phyloP scores from a whole-genome alignment of 2,329 filamentous ascomycete species.

The Taxawa tesnikishii region DNA sequence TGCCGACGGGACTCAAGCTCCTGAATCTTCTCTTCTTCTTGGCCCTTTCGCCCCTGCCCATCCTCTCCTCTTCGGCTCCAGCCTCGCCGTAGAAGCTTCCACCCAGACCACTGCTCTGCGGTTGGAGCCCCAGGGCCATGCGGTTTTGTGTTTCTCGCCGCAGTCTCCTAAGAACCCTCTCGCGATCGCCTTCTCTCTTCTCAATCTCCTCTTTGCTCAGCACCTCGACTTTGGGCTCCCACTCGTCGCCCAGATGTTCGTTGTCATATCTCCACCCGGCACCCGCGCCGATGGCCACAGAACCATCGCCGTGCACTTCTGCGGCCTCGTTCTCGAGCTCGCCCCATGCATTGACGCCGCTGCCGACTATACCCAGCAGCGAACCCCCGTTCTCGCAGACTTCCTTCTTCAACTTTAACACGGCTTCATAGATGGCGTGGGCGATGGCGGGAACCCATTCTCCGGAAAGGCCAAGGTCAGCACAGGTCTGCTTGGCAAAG shows the following conservation, averaged over 20 bases:
- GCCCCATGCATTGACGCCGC: conserved; percentile 52
- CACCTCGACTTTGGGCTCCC: conserved; percentile 40
- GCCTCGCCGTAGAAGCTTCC: conserved; percentile 41
- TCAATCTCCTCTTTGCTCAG: conserved; percentile 95
- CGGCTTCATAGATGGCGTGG: conserved; percentile 93
- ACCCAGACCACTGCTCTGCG: conserved; percentile 25
- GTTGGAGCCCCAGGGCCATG: conserved; percentile 28
- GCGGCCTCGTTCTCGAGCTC: conserved; percentile 86
- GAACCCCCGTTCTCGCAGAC: conserved; percentile 69
- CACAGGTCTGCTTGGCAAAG: conserved; percentile 86
- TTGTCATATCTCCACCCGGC: conserved; percentile 95
- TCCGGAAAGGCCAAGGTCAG: conserved; percentile 75
- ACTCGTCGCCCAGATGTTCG: conserved; percentile 58
- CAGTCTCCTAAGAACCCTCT: conserved; percentile 76
- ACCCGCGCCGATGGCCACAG: conserved; percentile 42
- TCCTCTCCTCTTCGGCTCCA: conserved; percentile 53
- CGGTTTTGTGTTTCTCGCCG: conserved; percentile 87
- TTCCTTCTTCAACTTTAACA: conserved; percentile 86
- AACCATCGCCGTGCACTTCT: conserved; percentile 34
- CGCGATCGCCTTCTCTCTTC: conserved; percentile 86
- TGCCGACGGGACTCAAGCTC: conserved; percentile 70
- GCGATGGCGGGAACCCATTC: conserved; percentile 94
- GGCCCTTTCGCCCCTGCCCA: conserved; percentile 82
- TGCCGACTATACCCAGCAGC: conserved; percentile 55
- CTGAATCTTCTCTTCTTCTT: conserved; percentile 93